These are phyloP conservation scores for Camellia granthamiana DNA, from an alignment of 148 eudicot genomes.

Conservation along the genomic window DNA sequence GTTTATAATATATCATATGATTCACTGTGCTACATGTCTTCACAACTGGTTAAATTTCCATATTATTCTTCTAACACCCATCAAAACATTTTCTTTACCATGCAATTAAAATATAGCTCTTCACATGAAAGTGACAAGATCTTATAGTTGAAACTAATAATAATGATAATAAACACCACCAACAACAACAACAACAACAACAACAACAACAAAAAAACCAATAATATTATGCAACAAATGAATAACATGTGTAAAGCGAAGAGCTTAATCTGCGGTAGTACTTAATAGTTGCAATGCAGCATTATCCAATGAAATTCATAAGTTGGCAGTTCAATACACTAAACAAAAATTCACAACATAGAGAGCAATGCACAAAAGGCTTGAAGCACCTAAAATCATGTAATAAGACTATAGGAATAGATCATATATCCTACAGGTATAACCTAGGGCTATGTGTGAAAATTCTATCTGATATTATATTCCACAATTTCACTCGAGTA, in stretches of 20 bases:
- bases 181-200: too few relatives aligned
- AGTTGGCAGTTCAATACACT: neutral
- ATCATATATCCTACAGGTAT: too few relatives aligned
- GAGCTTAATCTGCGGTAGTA: neutral
- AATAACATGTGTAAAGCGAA: neutral
- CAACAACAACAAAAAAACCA: too few relatives aligned
- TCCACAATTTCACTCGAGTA: neutral
- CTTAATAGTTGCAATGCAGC: neutral
- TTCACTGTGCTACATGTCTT: slow-evolving; percentile 1
- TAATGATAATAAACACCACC: fast-evolving
- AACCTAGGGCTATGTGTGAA: neutral
- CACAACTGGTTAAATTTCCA: neutral
- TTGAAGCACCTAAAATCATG: neutral
- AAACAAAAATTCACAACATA: neutral
- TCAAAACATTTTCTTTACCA: neutral
- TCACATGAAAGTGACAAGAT: neutral
- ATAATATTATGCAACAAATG: too few relatives aligned
- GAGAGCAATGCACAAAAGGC: neutral
- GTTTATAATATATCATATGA: too few relatives aligned
- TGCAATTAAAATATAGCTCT: neutral
- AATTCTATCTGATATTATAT: neutral
- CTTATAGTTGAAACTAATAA: too few relatives aligned
- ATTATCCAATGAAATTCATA: neutral
- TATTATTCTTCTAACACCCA: too few relatives aligned
- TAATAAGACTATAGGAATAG: neutral